phyloP scores from a whole-genome alignment of 2,329 filamentous ascomycete genomes.

The Arachnomyces sp. region DNA sequence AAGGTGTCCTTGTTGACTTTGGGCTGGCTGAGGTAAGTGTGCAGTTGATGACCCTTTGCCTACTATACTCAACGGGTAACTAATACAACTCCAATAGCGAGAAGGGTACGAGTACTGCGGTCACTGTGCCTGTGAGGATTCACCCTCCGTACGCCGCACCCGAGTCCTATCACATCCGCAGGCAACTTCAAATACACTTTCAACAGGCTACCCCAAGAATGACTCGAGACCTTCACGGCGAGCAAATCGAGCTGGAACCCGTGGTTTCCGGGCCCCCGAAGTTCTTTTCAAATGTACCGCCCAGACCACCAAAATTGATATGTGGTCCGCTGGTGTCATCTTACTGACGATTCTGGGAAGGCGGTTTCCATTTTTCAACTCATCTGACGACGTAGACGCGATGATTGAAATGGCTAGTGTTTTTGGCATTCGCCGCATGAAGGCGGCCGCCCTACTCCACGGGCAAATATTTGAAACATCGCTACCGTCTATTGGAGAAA shows the following conservation, averaged over 20 bases:
- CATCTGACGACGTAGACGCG: constrained; percentile 93
- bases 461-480: constrained; percentile 88
- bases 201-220: constrained; percentile 73
- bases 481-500: constrained; percentile 79
- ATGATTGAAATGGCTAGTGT: constrained; percentile 97
- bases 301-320: constrained; percentile 87
- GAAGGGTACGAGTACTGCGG: constrained; percentile 44
- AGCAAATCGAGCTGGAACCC: constrained; percentile 87
- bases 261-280: constrained; percentile 92
- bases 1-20: constrained; percentile 95
- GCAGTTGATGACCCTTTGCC: not conserved
- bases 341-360: constrained; percentile 86
- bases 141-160: constrained; percentile 51
- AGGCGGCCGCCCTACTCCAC: constrained; percentile 69
- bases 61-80: too few relatives aligned
- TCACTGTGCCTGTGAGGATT: constrained; percentile 69
- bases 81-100: constrained; percentile 29
- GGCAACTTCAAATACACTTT: constrained; percentile 47
- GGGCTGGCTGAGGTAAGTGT: constrained; percentile 68
- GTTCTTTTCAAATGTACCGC: constrained; percentile 95
- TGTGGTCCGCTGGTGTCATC: constrained; percentile 97
- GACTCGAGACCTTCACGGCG: constrained; percentile 80
- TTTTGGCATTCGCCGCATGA: constrained; percentile 81
- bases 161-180: constrained; percentile 46
- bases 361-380: constrained; percentile 97